phyloP scores from a whole-genome alignment of 2,329 filamentous ascomycete species.

The Didymella segeticola region DNA sequence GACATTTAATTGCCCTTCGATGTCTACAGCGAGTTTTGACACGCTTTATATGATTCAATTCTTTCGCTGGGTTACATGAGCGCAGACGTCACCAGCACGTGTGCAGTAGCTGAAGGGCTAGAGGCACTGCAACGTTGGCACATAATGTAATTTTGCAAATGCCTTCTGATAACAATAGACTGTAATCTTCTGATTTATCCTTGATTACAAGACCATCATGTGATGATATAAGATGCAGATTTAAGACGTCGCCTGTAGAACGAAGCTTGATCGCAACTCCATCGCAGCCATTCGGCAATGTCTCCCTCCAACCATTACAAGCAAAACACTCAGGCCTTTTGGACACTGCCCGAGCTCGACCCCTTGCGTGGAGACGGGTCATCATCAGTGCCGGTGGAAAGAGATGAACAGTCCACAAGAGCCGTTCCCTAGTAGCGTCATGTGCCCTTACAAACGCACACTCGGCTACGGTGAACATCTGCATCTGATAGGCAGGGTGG shows the following conservation, averaged over 20 bases:
- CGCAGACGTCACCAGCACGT: background rate
- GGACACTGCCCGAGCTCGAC: background rate
- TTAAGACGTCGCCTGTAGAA: background rate
- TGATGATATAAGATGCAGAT: background rate
- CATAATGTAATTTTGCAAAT: conserved; percentile 11
- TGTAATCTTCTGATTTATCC: background rate
- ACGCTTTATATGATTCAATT: conserved; percentile 10
- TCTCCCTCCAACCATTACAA: background rate
- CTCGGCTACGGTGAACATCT: background rate
- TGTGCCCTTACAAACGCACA: background rate
- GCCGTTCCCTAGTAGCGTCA: background rate
- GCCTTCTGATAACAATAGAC: conserved; percentile 1
- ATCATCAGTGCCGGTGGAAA: background rate
- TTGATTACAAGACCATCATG: no score
- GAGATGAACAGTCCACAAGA: background rate
- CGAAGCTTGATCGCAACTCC: background rate
- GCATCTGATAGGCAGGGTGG: conserved; percentile 10
- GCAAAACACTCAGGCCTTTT: background rate
- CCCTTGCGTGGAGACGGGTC: conserved; percentile 2
- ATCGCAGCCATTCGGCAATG: background rate
- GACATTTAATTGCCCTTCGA: conserved; percentile 37
- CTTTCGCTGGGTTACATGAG: conserved; percentile 18
- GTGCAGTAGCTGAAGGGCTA: background rate
- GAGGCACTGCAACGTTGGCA: background rate
- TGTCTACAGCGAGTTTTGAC: conserved; percentile 7